Evolutionary conservation across 2,329 filamentous ascomycete species (phyloP).

Genomic region (Tolypocladium pustulatum): DNA sequence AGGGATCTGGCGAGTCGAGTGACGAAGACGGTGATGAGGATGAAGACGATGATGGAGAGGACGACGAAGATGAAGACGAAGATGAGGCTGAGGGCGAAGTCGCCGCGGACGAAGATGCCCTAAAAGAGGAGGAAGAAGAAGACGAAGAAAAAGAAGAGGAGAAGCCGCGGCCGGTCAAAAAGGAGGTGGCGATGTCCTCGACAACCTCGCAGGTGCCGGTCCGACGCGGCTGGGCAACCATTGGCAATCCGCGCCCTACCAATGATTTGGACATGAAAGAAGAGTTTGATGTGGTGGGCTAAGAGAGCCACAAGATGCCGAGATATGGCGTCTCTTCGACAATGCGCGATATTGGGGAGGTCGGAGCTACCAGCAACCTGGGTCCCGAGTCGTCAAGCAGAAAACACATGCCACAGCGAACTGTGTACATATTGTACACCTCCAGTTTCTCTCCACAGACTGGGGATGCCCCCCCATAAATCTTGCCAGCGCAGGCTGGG

Average conservation of each 20-base stretch:
- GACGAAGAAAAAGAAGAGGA: slow-evolving; percentile 4
- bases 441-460: too few species aligned
- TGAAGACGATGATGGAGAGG: slow-evolving; percentile 31
- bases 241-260: slow-evolving; percentile 12
- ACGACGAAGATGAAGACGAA: slow-evolving; percentile 25
- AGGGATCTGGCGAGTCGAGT: slow-evolving; percentile 39
- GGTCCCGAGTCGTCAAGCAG: not conserved
- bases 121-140: slow-evolving; percentile 9
- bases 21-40: slow-evolving; percentile 45
- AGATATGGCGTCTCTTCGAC: not conserved
- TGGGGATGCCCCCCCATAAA: not conserved
- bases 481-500: too few species aligned
- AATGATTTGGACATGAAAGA: slow-evolving; percentile 21
- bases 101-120: slow-evolving; percentile 8
- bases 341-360: not conserved
- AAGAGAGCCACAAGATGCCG: not conserved
- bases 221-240: slow-evolving; percentile 20
- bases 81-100: slow-evolving; percentile 13
- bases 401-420: not conserved
- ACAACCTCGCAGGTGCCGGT: slow-evolving; percentile 8
- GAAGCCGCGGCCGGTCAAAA: slow-evolving; percentile 5
- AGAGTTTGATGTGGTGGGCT: slow-evolving; percentile 20
- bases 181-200: slow-evolving; percentile 1
- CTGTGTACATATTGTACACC: not conserved
- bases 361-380: not conserved